Percentiles rank a stretch among this genome's conserved stretches.
Evolutionary conservation across 495 filamentous ascomycete genomes (phyloP).

Genomic region (Neurospora sp.): DNA sequence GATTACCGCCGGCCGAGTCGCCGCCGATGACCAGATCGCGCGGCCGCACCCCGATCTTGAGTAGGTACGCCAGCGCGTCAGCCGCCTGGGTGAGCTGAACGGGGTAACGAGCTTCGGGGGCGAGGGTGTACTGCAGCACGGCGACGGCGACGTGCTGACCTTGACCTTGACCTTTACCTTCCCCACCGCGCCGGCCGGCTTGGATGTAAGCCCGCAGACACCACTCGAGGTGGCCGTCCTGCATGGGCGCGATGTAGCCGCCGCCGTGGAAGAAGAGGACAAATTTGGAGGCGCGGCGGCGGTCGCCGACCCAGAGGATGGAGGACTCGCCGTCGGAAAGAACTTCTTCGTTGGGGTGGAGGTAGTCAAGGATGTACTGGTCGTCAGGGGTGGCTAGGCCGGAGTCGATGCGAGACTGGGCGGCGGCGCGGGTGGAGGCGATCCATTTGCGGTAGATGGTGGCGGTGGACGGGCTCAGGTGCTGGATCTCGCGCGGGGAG

Average conservation of each 20-base stretch:
- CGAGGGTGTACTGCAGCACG: conserved; percentile 23
- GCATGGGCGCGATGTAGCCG: conserved; percentile 17
- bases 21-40: conserved; percentile 20
- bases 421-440: neutral
- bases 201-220: conserved; percentile 17
- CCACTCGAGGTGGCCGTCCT: conserved; percentile 18
- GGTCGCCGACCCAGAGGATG: conserved; percentile 24
- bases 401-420: neutral
- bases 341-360: conserved; percentile 6
- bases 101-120: conserved; percentile 18
- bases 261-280: conserved; percentile 29
- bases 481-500: conserved; percentile 10
- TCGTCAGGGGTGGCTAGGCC: neutral
- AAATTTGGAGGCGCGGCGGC: conserved; percentile 18
- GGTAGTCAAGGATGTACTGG: conserved; percentile 7
- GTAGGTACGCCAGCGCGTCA: conserved; percentile 12
- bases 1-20: conserved; percentile 25
- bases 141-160: conserved; percentile 19
- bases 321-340: conserved; percentile 15
- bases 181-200: neutral
- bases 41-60: conserved; percentile 13
- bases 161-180: neutral
- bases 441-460: conserved; percentile 11
- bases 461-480: conserved; percentile 3
- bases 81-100: conserved; percentile 21